Evolutionary conservation across 352 stramenopile species (phyloP).

Genomic region (Phytophthora ohioensis): DNA sequence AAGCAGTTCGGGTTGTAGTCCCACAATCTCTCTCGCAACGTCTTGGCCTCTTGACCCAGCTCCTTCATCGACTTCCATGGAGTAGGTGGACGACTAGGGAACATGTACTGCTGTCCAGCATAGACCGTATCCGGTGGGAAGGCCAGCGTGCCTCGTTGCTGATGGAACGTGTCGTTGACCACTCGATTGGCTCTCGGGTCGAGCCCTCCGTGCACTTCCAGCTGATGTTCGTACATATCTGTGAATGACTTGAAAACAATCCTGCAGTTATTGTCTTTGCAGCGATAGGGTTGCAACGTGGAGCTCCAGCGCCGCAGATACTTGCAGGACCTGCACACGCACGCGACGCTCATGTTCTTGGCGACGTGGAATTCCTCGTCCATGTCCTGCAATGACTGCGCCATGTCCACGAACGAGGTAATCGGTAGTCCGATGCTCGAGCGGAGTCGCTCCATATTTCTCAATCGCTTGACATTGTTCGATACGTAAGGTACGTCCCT

Average conservation of each 20-base stretch:
- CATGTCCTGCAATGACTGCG: conserved; percentile 26
- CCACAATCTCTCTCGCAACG: conserved; percentile 35
- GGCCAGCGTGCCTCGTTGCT: conserved; percentile 38
- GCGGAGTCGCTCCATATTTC: conserved; percentile 18
- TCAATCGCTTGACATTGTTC: neutral
- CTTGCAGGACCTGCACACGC: conserved; percentile 21
- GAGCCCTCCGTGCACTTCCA: conserved; percentile 55
- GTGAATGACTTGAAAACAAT: conserved; percentile 48
- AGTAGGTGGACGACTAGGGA: conserved; percentile 39
- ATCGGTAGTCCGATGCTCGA: conserved; percentile 28
- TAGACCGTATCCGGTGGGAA: conserved; percentile 69
- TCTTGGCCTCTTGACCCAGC: conserved; percentile 51
- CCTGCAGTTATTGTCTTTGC: conserved; percentile 29
- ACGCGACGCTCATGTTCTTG: conserved; percentile 23
- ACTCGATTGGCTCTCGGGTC: conserved; percentile 45
- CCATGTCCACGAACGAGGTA: neutral
- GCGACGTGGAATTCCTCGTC: conserved; percentile 35
- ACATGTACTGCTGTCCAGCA: conserved; percentile 51
- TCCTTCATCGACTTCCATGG: conserved; percentile 57
- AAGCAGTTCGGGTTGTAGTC: conserved; percentile 13
- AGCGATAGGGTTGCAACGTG: conserved; percentile 23
- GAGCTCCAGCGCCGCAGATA: conserved; percentile 27
- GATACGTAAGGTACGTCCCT: neutral
- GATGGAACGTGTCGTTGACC: conserved; percentile 46
- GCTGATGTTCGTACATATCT: conserved; percentile 67